These are phyloP conservation scores for Fabrea salina DNA, from an alignment of 169 alveolate genomes.

Conservation along the genomic window DNA sequence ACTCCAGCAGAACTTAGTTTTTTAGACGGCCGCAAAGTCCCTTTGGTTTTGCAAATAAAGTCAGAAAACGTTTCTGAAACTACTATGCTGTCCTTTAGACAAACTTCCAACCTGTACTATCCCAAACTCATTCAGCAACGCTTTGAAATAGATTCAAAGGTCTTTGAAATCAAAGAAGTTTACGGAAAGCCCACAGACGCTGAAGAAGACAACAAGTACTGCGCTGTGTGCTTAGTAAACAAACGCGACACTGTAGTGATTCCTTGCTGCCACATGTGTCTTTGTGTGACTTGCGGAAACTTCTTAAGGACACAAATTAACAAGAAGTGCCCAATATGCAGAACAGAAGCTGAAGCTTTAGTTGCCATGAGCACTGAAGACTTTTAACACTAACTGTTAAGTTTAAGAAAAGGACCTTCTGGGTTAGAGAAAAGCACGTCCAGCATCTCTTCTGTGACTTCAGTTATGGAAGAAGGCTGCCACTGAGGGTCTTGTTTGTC, in stretches of 20 bases:
- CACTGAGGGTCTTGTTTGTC: slow-evolving; percentile 13
- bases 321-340: slow-evolving; percentile 27
- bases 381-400: too few species aligned
- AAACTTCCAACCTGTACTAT: neutral
- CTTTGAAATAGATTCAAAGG: slow-evolving; percentile 24
- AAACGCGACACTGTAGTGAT: slow-evolving; percentile 7
- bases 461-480: neutral
- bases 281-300: slow-evolving; percentile 33
- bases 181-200: slow-evolving; percentile 66
- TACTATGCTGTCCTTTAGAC: neutral
- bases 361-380: neutral
- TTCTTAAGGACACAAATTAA: neutral
- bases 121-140: neutral
- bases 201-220: slow-evolving; percentile 29
- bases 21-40: neutral
- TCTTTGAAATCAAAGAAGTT: slow-evolving; percentile 62
- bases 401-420: slow-evolving; percentile 14
- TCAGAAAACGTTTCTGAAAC: neutral
- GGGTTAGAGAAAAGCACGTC: neutral
- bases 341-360: slow-evolving; percentile 15
- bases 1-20: neutral
- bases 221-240: neutral
- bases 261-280: slow-evolving; percentile 25
- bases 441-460: slow-evolving; percentile 30
- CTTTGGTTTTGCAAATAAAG: neutral